Evolutionary conservation across 2,329 filamentous ascomycete species (phyloP).

Genomic region (Botrytis galanthina): DNA sequence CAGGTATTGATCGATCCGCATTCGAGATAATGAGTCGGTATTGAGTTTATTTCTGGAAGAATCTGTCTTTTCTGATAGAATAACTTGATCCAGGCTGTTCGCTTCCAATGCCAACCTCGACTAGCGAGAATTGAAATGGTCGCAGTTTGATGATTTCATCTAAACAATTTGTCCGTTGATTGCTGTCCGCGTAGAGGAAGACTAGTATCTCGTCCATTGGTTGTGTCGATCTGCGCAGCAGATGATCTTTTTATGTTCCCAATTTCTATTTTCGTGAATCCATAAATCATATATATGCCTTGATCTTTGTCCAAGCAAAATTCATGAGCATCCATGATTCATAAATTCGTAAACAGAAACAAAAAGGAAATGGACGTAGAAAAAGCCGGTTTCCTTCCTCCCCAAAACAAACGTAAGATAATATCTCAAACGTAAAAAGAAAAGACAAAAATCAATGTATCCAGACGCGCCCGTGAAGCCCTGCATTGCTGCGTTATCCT

Average conservation of each 20-base stretch:
- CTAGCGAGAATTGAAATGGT: constrained; percentile 28
- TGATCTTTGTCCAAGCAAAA: constrained; percentile 25
- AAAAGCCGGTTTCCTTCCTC: constrained; percentile 23
- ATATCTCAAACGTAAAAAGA: constrained; percentile 29
- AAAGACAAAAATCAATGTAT: constrained; percentile 33
- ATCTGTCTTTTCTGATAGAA: background rate
- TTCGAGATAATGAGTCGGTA: constrained; percentile 2
- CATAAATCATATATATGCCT: constrained; percentile 28
- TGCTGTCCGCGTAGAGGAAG: constrained; percentile 8
- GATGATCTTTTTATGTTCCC: constrained; percentile 16
- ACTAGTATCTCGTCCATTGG: constrained; percentile 26
- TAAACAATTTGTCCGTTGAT: constrained; percentile 11
- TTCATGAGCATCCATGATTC: constrained; percentile 26
- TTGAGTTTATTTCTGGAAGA: background rate
- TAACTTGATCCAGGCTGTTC: constrained; percentile 8
- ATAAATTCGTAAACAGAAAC: constrained; percentile 10
- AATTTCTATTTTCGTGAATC: constrained; percentile 24
- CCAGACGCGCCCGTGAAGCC: constrained; percentile 44
- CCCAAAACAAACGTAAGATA: constrained; percentile 12
- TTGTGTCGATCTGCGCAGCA: constrained; percentile 21
- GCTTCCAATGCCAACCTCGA: constrained; percentile 8
- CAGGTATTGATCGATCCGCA: constrained; percentile 11
- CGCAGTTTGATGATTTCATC: constrained; percentile 25
- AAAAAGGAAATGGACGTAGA: constrained; percentile 35
- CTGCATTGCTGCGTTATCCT: constrained; percentile 66